These are phyloP conservation scores for Candida patagonica DNA, from an alignment of 805 yeast genomes.

Conservation along the genomic window DNA sequence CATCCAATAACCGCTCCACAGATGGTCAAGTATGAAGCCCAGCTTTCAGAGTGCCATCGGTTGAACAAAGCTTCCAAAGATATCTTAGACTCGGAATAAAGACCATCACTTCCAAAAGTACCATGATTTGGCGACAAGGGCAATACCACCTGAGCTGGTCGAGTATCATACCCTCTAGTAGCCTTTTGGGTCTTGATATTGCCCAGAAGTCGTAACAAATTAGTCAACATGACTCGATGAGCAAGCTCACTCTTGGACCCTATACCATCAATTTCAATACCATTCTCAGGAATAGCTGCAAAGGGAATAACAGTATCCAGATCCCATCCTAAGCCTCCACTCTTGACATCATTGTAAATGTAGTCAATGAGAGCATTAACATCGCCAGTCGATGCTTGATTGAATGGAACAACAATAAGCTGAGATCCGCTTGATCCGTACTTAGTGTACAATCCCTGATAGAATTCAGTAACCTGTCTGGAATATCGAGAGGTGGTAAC, in stretches of 20 bases:
- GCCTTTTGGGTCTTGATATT: slow-evolving; percentile 76
- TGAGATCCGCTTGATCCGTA: slow-evolving; percentile 90
- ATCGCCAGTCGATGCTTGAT: slow-evolving; percentile 95
- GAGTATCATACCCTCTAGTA: slow-evolving; percentile 68
- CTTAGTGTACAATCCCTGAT: slow-evolving; percentile 86
- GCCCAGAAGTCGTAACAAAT: slow-evolving; percentile 87
- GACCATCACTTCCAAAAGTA: slow-evolving; percentile 96
- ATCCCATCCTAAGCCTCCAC: slow-evolving; percentile 96
- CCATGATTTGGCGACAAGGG: slow-evolving; percentile 99
- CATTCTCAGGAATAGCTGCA: slow-evolving; percentile 99
- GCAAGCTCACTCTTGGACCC: slow-evolving; percentile 96
- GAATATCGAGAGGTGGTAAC: slow-evolving; percentile 96
- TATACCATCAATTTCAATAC: slow-evolving; percentile 85
- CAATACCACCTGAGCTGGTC: slow-evolving; percentile 96
- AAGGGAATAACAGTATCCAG: slow-evolving; percentile 93
- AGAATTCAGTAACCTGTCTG: slow-evolving; percentile 88
- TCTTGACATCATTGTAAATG: slow-evolving; percentile 74
- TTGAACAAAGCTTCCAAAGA: slow-evolving; percentile 93
- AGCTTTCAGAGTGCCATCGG: slow-evolving; percentile 97
- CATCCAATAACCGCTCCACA: slow-evolving; percentile 99
- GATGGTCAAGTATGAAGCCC: slow-evolving; percentile 88
- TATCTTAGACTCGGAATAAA: slow-evolving; percentile 94
- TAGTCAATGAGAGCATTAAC: slow-evolving; percentile 75
- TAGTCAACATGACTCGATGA: slow-evolving; percentile 97
- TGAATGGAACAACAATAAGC: slow-evolving; percentile 94